Evolutionary conservation across 768 basidiomycete species (phyloP), one percentile per base, ranked within the genome.

Genomic region (Tylopilus sp.): DNA sequence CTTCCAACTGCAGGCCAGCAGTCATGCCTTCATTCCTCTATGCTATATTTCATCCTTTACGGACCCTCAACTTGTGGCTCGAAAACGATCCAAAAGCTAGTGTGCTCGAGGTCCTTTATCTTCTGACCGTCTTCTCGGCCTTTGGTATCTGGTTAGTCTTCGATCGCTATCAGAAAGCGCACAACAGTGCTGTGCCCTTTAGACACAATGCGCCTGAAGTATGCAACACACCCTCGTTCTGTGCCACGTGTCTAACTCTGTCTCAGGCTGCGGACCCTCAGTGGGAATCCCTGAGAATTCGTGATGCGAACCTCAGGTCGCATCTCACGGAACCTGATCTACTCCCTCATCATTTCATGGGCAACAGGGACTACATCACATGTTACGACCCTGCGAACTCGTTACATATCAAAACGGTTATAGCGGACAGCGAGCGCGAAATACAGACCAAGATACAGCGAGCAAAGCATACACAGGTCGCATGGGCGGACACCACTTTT

Each of bases 371-470:
- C 37, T 92, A 88, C 64, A 87, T 98, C 54, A 98, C 96, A 3
- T 86, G 87, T 66, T 98, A 83, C 61, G 96, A 98, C 69, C 96
- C 96, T 14, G 85, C 93, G 4, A 95, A 90, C 14, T 86, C 85
- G 21, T 77, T 88, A 36, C 92, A 95, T 62, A 77, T 97, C 45
- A 81, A 74, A 36, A 95, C 93, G 0, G 69, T 84, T 49, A 73
- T 91, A 7, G 87, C 94, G 1, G 91, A 94, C 63, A 80, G 83
- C 55, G 78, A 77, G 36, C 75, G 71, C 13, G 86, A 91, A 57
- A 96, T 98, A 34, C 72, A 74, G 19, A 60, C 64, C n/a, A 93
- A 92, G 69, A 89, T 99, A 57, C 53, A 61, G 9, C 72, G 64
- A 25, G 92, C 94, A 0, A 73, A 75, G 14, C 59, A 66, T 0